Evolutionary conservation across 2,329 filamentous ascomycete genomes (phyloP), one percentile per base, ranked within the genome.

Genomic region (Paraphaeosphaeria minitans): DNA sequence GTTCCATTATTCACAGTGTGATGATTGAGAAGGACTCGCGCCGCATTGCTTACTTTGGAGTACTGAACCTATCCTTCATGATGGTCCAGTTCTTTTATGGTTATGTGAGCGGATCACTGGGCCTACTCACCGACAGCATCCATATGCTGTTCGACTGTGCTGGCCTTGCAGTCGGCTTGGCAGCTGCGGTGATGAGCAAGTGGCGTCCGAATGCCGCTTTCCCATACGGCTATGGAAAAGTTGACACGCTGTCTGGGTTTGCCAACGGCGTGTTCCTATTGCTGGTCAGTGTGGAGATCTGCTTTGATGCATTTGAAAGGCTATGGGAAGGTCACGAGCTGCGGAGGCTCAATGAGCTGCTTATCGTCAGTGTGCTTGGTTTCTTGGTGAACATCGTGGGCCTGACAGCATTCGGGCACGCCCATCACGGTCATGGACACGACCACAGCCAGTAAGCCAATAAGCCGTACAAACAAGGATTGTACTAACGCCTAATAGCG

Each of bases 81-180:
- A 80, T 91, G 35, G 87, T 99, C 1, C 95, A 99, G 71, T 90
- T 93, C 42, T 92, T 94, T 61, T 99, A 99, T 72, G 95, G 95
- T 50, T 96, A 95, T 69, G 80, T 95, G 12, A 98, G 93, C 3
- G 93, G 96, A 66, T 99, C 95, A 0, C 81, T 99, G 5, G 95
- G 95, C 2, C 83, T 99, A n/a, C 85, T 99, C 19, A 97, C 93
- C 66, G 95, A 99, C 77, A 98, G 93, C 70, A 95, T 99, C 63
- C 95, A 99, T 79, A 99, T 99, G 95, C 94, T 99, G 71, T 98
- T 99, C 69, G 95, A 99, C 78, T 99, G 95, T 67, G 88, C 97
- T 37, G 95, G 94, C 21, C 84, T 99, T 29, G 87, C 91, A 1
- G 93, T 99, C 37, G 95, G 95, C 12, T 82, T 99, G 10, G 89